Evolutionary conservation across 768 basidiomycete genomes (phyloP).

Genomic region (Russula sp.): DNA sequence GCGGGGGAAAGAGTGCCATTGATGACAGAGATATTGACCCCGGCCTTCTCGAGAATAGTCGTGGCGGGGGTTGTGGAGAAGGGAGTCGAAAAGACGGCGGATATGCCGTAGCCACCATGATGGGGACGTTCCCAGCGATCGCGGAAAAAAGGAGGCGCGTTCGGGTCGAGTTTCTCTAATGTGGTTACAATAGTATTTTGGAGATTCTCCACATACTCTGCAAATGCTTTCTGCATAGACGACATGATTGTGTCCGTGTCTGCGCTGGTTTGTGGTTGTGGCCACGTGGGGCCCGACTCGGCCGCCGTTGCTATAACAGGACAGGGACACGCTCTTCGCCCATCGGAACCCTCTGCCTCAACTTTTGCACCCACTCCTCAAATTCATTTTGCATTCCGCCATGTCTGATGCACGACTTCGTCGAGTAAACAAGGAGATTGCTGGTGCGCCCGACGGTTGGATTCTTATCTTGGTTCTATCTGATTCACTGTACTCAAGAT

Average conservation of each 20-base stretch:
- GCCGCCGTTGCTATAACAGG: not conserved
- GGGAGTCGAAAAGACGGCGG: conserved; percentile 68
- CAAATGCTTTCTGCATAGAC: conserved; percentile 70
- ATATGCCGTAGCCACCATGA: conserved; percentile 70
- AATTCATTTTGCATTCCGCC: not conserved
- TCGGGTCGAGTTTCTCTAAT: conserved; percentile 74
- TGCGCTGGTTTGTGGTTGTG: not conserved
- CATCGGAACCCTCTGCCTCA: conserved; percentile 6
- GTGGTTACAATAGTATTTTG: conserved; percentile 73
- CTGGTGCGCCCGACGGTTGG: conserved; percentile 41
- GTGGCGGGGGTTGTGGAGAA: conserved; percentile 24
- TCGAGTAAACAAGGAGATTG: conserved; percentile 91
- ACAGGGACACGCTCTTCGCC: too few species aligned
- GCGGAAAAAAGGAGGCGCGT: conserved; percentile 63
- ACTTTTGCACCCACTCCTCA: not conserved
- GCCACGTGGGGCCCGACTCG: conserved; percentile 1
- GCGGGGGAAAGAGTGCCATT: conserved; percentile 81
- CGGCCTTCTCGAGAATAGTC: conserved; percentile 85
- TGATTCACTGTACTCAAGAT: conserved; percentile 41
- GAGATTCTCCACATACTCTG: conserved; percentile 64
- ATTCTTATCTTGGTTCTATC: not conserved
- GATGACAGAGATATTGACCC: conserved; percentile 91
- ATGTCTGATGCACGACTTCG: conserved; percentile 69
- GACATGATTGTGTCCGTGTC: not conserved
- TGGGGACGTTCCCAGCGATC: conserved; percentile 71